Evolutionary conservation across 306 rosid genomes (phyloP), one percentile per base, ranked within the genome.

Genomic region (Rosa multiflora): DNA sequence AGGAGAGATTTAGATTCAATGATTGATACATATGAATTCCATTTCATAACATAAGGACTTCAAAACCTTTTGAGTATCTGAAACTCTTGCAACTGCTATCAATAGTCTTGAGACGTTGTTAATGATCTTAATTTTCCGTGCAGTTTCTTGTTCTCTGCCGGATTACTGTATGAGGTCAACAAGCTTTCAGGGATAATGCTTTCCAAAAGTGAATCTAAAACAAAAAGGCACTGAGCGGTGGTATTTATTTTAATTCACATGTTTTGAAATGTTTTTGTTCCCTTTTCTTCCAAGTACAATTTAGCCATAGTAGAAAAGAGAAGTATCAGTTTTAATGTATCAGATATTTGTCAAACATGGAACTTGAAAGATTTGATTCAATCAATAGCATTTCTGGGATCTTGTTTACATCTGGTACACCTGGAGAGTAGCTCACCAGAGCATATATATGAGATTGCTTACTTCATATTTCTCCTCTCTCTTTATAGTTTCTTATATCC

Each of bases 71-170:
- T 1, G 4, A 26, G 67, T 23, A 13, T 12, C 18, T 26, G 6
- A 6, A 35, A 35, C 70, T 32, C 35, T 32, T 32, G 35, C 35
- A 32, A 32, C 0, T 32, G 35, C 35, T 32, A 32, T 76, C 17
- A 18, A 10, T 39, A 5, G 20, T 47, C 55, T 13, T 79, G 56
- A 67, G 13, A 67, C 13, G 10, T 63, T 40, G 55, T 15, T 72
- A 49, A 79, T 76, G 52, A 14, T 80, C 63, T 69, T 69, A 56
- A 3, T 82, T 79, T 83, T 83, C 58, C 63, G 74, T 87, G 91
- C 93, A 93, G 97, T 85, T 90, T 93, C 90, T 73, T 93, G 86
- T 93, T 93, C 85, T 93, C 97, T 3, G 92, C 85, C 67, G 95
- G 72, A 67, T 79, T 93, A 78, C 85, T 91, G 59, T 93, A 88